A percentile compares a stretch with the other conserved stretches of the same genome.
These are phyloP conservation scores for Entomortierella beljakovae DNA, from an alignment of 192 early-diverging fungal genomes.

Conservation along the genomic window DNA sequence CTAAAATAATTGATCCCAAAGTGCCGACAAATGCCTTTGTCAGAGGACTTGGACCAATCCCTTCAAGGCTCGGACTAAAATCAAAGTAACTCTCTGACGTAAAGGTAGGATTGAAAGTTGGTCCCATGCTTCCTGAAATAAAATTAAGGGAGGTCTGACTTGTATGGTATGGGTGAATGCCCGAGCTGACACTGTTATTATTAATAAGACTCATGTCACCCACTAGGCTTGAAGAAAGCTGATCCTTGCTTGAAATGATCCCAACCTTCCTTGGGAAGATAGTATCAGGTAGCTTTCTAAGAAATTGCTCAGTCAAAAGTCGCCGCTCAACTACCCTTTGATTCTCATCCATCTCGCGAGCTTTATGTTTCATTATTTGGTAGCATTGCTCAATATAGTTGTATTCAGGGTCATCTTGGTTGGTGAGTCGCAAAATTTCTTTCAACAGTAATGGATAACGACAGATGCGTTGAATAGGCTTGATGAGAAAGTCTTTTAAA, in stretches of 20 bases:
- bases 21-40: conserved; percentile 44
- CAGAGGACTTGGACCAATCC: conserved; percentile 18
- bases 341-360: conserved; percentile 56
- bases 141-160: not conserved
- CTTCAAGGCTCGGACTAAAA: conserved; percentile 6
- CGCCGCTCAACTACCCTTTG: conserved; percentile 43
- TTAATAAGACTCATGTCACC: not conserved
- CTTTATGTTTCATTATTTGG: conserved; percentile 51
- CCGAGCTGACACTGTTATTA: not conserved
- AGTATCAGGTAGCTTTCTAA: conserved; percentile 31
- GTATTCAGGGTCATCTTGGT: conserved; percentile 48
- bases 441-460: conserved; percentile 88
- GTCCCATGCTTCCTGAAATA: not conserved
- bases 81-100: conserved; percentile 7
- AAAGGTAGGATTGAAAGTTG: not conserved
- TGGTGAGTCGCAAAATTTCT: conserved; percentile 68
- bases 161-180: not conserved
- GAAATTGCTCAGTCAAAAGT: conserved; percentile 42
- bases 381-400: conserved; percentile 32
- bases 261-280: conserved; percentile 21
- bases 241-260: not conserved
- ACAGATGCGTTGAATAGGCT: conserved; percentile 93
- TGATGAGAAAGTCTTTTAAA: conserved; percentile 56
- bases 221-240: not conserved
- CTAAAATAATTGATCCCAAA: conserved; percentile 54